Percentiles rank a stretch among this genome's conserved stretches.
phyloP scores from a whole-genome alignment of 2,329 filamentous ascomycete species.

The Fusarium illudens region DNA sequence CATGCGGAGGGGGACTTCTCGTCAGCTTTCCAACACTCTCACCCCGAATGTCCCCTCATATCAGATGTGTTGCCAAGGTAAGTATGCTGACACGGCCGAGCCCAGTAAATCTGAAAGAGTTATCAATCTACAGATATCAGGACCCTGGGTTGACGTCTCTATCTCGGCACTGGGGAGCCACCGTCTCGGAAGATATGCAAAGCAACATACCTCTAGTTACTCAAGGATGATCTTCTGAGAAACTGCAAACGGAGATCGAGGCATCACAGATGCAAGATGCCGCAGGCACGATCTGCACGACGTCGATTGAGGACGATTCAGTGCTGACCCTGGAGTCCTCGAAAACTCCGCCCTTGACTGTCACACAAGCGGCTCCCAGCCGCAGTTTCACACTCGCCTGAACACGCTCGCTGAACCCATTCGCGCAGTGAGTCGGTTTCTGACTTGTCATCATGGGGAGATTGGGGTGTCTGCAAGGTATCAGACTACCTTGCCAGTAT shows the following conservation, averaged over 20 bases:
- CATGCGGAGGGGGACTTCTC: background rate
- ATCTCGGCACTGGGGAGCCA: background rate
- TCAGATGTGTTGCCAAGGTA: background rate
- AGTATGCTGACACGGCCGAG: background rate
- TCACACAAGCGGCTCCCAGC: background rate
- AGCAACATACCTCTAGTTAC: background rate
- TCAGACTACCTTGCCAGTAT: background rate
- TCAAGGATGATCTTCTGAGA: conserved; percentile 2
- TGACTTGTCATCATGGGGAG: background rate
- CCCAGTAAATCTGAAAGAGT: background rate
- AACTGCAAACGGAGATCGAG: conserved; percentile 11
- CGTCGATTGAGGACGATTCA: conserved; percentile 11
- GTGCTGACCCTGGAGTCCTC: background rate
- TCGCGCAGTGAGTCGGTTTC: background rate
- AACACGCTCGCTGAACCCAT: background rate
- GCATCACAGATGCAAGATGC: conserved; percentile 29
- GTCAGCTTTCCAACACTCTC: background rate
- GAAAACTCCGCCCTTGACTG: background rate
- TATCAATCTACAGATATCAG: background rate
- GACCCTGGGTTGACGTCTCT: background rate
- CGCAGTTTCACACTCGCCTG: background rate
- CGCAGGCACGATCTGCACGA: conserved; percentile 28
- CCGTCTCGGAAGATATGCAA: background rate
- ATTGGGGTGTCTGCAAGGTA: conserved; percentile 3
- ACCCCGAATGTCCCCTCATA: background rate